Base-by-base conservation (phyloP, 1,284 basidiomycete genomes). In the Cutaneotrichosporon arboriforme region DNA sequence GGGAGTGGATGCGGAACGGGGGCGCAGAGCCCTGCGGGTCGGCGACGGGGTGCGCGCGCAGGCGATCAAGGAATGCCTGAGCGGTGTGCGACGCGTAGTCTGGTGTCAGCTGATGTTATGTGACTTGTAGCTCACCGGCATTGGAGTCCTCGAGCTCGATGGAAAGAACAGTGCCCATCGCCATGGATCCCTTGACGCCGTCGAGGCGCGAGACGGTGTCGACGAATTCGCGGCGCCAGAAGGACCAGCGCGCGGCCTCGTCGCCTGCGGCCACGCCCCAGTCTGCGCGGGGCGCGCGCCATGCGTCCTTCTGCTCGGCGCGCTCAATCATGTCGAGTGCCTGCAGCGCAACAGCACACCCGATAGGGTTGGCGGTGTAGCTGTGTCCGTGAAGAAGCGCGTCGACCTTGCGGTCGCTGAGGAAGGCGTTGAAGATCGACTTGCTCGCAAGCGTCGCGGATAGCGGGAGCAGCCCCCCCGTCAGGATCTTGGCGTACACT, bases 361-460 rank as follows among this genome's bases (percentile, higher is more conserved):
- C 94, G 36, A 94, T 79, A 0, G 91, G 83, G 67, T 94, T 88
- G 4, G 91, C 91, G 1, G 89, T 92, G 73, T 98, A 98, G 54
- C 87, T 90, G 72, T 98, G 94, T 0, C 94, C 94, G 61, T 98
- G 94, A 4, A 97, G 76, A 8, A 98, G 77, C 12, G 94, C 92
- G 58, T 90, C 84, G 17, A 81, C 81, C 72, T 97, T 97, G 26
- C 60, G 49, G 23, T 83, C 80, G 48, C 87, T 82, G 36, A 81
- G 76, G 76, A 97, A 97, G 1, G 86, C 84, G 23, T 81, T 70
- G 76, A 93, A 98, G 42, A 97, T 84, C 8, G 81, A 80, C 49
- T 84, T 77, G 0, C 83, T 83, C 1, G 94, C 86, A 21, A 98
- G 81, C 0, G 91, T 96, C 10, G 86, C 83, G 1, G 88, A 83